Percentiles rank a stretch among this genome's conserved stretches.
Conservation (phyloP, 2,329 filamentous ascomycete genomes). For the Penicillium polonicum region DNA sequence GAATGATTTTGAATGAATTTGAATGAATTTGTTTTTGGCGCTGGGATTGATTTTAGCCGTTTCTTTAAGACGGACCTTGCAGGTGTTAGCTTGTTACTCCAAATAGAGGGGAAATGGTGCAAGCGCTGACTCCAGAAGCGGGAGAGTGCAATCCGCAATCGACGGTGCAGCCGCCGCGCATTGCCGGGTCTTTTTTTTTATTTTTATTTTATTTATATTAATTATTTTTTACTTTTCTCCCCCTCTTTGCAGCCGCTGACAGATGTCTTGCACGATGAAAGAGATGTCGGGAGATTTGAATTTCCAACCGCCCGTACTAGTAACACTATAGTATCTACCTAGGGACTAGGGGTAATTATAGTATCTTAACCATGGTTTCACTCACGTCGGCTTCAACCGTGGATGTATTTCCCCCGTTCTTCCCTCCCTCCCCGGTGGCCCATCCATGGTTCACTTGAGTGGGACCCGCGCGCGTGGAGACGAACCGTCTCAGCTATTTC, state of each 20-base stretch:
- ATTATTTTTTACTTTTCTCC: background rate
- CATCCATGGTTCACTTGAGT: slow-evolving; percentile 8
- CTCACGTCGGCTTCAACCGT: background rate
- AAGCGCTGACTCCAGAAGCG: slow-evolving; percentile 9
- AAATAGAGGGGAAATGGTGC: slow-evolving; percentile 4
- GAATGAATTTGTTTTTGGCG: no score
- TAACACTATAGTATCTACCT: no score
- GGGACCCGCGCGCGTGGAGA: slow-evolving; percentile 9
- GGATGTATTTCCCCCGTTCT: background rate
- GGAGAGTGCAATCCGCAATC: slow-evolving; percentile 15
- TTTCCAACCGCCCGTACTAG: background rate
- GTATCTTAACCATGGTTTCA: background rate
- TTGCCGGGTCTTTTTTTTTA: slow-evolving; percentile 9
- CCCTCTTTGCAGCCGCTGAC: slow-evolving; percentile 9
- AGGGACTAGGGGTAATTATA: background rate
- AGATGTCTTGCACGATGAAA: slow-evolving; percentile 14
- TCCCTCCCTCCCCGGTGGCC: background rate
- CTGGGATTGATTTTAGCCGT: background rate
- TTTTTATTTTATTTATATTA: background rate
- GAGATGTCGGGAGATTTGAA: background rate
- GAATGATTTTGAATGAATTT: background rate
- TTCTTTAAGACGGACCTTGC: slow-evolving; percentile 8
- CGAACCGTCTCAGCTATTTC: background rate
- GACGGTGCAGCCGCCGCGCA: slow-evolving; percentile 19
- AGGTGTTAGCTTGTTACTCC: background rate